Evolutionary conservation across 495 filamentous ascomycete species (phyloP).

Genomic region (Penicillium paxilli): DNA sequence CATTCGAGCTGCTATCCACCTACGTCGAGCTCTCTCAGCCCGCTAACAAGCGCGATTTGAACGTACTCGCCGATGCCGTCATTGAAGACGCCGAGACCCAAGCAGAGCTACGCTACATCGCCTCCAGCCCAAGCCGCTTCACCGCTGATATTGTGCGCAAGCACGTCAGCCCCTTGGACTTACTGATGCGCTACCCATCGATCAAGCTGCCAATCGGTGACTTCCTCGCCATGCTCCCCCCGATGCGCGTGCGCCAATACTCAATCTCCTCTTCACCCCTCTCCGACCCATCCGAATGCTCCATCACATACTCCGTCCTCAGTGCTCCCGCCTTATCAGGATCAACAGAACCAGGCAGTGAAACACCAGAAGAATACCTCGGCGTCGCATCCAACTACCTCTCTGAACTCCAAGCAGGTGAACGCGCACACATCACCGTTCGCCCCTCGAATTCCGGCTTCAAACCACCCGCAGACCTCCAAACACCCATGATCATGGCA

Average conservation of each 20-base stretch:
- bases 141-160: constrained; percentile 53
- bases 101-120: constrained; percentile 31
- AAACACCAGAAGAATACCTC: constrained; percentile 36
- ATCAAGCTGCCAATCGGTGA: constrained; percentile 57
- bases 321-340: constrained; percentile 52
- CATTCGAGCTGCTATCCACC: constrained; percentile 59
- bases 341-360: constrained; percentile 28
- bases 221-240: constrained; percentile 69
- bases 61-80: constrained; percentile 44
- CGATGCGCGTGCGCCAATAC: constrained; percentile 75
- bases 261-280: constrained; percentile 78
- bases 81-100: constrained; percentile 25
- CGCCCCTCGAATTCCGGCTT: constrained; percentile 59
- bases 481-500: constrained; percentile 67
- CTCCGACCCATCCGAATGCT: constrained; percentile 54
- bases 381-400: constrained; percentile 65
- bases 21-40: constrained; percentile 75
- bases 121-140: constrained; percentile 41
- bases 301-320: constrained; percentile 68
- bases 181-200: constrained; percentile 59
- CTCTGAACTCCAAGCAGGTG: constrained; percentile 54
- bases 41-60: constrained; percentile 57
- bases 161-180: constrained; percentile 62
- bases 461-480: constrained; percentile 61
- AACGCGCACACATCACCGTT: constrained; percentile 62